Percentiles rank a stretch among this genome's conserved stretches.
phyloP scores from a whole-genome alignment of 768 basidiomycete species.

The Cystobasidium tubakii region DNA sequence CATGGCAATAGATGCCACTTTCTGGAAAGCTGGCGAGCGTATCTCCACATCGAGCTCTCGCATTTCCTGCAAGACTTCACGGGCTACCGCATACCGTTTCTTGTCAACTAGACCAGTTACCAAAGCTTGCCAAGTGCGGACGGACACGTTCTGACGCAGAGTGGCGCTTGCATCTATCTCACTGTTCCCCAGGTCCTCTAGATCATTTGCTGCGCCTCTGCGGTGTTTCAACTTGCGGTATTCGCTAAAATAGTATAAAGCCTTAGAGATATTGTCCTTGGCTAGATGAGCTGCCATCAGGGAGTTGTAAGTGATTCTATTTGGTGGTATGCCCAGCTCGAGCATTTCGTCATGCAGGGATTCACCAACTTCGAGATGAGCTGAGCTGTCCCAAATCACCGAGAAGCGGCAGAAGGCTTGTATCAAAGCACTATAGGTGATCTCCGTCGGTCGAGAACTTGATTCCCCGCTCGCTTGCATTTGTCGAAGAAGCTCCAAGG shows the following conservation, averaged over 20 bases:
- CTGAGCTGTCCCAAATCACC: conserved; percentile 47
- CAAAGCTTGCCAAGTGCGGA: conserved; percentile 26
- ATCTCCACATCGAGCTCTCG: conserved; percentile 16
- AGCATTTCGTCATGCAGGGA: conserved; percentile 61
- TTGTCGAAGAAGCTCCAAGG: conserved; percentile 62
- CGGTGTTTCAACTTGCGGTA: conserved; percentile 20
- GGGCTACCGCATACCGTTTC: neutral
- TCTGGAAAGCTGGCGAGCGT: conserved; percentile 1
- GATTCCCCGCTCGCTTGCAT: conserved; percentile 58
- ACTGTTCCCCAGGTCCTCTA: neutral
- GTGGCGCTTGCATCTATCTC: neutral
- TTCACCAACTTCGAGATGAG: conserved; percentile 46
- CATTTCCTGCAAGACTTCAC: conserved; percentile 23
- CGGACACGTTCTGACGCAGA: conserved; percentile 7
- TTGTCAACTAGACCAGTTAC: conserved; percentile 19
- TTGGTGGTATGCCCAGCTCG: conserved; percentile 56
- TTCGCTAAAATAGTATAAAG: conserved; percentile 12
- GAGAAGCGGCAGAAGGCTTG: conserved; percentile 65
- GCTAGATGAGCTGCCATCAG: conserved; percentile 65
- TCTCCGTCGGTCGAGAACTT: conserved; percentile 59
- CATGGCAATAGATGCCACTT: neutral
- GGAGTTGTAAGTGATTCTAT: conserved; percentile 67
- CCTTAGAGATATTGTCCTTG: conserved; percentile 48
- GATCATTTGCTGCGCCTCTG: neutral
- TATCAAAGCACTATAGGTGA: conserved; percentile 78